Percentiles rank a stretch among this genome's conserved stretches.
phyloP scores from a whole-genome alignment of 345 rosid genomes.

The Eutrema yunnanense region DNA sequence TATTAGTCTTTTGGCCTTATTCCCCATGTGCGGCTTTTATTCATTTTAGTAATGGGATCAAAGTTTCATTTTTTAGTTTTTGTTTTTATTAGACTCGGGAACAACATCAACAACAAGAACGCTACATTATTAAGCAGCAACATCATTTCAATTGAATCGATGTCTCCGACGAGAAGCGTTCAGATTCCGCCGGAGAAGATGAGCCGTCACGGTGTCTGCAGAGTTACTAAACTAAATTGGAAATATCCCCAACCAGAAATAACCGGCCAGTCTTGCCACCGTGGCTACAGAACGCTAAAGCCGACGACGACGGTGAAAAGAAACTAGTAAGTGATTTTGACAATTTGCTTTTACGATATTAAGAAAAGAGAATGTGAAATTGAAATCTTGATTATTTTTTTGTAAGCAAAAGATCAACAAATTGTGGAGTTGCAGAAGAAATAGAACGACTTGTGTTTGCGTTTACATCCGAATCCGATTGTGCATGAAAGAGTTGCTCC shows the following conservation, averaged over 20 bases:
- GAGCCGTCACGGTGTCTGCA: constrained; percentile 51
- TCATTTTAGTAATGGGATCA: background rate
- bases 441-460: constrained; percentile 69
- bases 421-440: constrained; percentile 65
- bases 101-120: constrained; percentile 31
- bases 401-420: constrained; percentile 60
- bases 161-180: constrained; percentile 47
- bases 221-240: constrained; percentile 50
- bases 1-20: constrained; percentile 61
- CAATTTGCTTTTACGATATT: background rate
- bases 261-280: constrained; percentile 53
- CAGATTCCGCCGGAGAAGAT: constrained; percentile 29
- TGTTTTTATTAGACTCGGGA: constrained; percentile 42
- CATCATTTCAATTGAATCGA: constrained; percentile 37
- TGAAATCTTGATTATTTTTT: background rate
- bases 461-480: constrained; percentile 50
- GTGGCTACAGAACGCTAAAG: constrained; percentile 79
- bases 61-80: background rate
- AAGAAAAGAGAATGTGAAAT: background rate
- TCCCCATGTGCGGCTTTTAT: constrained; percentile 43
- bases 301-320: constrained; percentile 40
- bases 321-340: constrained; percentile 27
- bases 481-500: constrained; percentile 42
- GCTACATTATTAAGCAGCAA: constrained; percentile 36
- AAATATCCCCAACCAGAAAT: constrained; percentile 42